A percentile compares a stretch with the other conserved stretches of the same genome.
phyloP scores from a whole-genome alignment of 805 yeast species.

The Candida piceae region DNA sequence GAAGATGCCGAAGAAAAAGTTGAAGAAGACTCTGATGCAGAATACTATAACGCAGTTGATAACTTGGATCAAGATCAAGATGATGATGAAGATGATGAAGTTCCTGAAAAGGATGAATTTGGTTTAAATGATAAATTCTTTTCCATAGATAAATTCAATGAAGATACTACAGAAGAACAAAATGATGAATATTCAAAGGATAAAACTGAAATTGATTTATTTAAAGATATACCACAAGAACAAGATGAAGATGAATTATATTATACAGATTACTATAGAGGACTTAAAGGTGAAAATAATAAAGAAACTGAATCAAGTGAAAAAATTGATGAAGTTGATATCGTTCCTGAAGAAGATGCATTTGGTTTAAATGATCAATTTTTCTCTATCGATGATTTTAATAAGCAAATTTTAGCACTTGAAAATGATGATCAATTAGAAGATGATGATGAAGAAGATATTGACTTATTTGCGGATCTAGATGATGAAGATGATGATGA shows the following conservation, averaged over 20 bases:
- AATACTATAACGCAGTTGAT: constrained; percentile 23
- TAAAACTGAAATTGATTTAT: constrained; percentile 1
- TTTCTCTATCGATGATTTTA: constrained; percentile 81
- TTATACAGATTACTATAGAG: constrained; percentile 9
- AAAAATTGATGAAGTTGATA: constrained; percentile 21
- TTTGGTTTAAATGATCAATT: constrained; percentile 78
- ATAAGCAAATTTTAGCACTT: constrained; percentile 63
- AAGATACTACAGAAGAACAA: constrained; percentile 32
- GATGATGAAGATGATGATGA: constrained; percentile 45
- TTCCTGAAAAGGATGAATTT: constrained; percentile 35
- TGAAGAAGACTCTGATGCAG: constrained; percentile 21
- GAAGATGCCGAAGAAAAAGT: constrained; percentile 27
- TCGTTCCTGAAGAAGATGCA: constrained; percentile 38
- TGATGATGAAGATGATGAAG: constrained; percentile 15
- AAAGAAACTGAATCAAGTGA: too few species aligned
- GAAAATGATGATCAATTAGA: constrained; percentile 40
- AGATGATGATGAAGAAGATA: constrained; percentile 43
- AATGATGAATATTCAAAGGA: constrained; percentile 44
- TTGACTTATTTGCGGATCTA: constrained; percentile 48
- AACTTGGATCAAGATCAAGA: constrained; percentile 36
- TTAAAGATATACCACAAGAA: constrained; percentile 16
- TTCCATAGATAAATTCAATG: constrained; percentile 64
- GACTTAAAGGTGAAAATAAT: constrained; percentile 4
- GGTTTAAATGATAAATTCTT: constrained; percentile 76
- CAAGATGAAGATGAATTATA: constrained; percentile 11